Conservation (phyloP, 768 basidiomycete genomes). For the Panellus pusillus region DNA sequence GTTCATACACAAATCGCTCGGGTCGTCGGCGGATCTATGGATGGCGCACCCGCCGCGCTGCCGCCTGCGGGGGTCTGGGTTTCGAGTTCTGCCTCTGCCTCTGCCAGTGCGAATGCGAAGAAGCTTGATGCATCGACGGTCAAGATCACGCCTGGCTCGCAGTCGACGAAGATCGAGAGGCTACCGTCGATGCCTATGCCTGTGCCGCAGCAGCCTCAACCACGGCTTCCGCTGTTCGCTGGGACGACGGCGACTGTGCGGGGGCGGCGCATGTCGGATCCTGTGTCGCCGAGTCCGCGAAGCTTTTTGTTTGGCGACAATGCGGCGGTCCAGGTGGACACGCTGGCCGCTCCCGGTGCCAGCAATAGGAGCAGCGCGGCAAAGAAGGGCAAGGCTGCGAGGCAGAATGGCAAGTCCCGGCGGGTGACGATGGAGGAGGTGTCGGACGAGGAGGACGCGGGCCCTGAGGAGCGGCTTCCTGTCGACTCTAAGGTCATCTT, state of each 20-base stretch:
- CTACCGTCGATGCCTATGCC: slow-evolving; percentile 18
- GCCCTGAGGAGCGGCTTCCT: slow-evolving; percentile 32
- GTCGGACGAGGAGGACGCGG: slow-evolving; percentile 38
- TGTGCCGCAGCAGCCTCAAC: neutral
- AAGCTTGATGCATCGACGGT: neutral
- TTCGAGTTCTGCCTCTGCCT: slow-evolving; percentile 5
- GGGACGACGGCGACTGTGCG: slow-evolving; percentile 17
- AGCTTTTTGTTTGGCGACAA: slow-evolving; percentile 18
- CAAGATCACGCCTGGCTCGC: neutral
- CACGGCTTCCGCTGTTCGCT: slow-evolving; percentile 12
- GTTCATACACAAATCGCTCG: slow-evolving; percentile 16
- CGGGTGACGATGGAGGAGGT: slow-evolving; percentile 45
- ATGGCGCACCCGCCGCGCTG: neutral
- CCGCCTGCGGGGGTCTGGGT: slow-evolving; percentile 7
- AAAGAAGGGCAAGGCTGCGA: slow-evolving; percentile 4
- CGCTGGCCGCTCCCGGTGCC: no score
- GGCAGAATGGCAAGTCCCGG: slow-evolving; percentile 26
- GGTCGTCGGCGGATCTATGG: slow-evolving; percentile 4
- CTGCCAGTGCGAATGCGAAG: slow-evolving; percentile 11
- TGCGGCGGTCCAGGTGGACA: neutral
- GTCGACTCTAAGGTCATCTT: slow-evolving; percentile 35
- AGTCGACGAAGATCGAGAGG: slow-evolving; percentile 26
- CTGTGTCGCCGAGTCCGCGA: slow-evolving; percentile 26
- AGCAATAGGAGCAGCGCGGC: neutral
- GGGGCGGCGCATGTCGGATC: slow-evolving; percentile 32